Evolutionary conservation across 1,139 yeast species (phyloP).

Genomic region (Insectozyma bohioensis): DNA sequence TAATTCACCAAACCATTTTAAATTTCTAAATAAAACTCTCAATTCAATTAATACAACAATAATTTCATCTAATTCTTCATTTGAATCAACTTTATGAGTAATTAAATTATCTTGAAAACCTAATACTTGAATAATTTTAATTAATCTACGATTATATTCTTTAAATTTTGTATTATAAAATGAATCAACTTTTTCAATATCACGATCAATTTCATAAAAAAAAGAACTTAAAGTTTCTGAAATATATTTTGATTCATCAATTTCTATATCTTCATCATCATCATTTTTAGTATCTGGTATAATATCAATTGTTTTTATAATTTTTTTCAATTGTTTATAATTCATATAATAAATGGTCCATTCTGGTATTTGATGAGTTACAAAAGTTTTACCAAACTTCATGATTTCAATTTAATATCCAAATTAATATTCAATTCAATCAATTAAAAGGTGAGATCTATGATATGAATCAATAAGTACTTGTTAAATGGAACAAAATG

Average conservation of each 20-base stretch:
- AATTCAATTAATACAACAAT: constrained; percentile 74
- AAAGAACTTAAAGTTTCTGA: constrained; percentile 55
- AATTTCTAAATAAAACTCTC: constrained; percentile 73
- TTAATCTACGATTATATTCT: constrained; percentile 73
- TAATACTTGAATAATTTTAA: constrained; percentile 40
- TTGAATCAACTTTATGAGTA: constrained; percentile 34
- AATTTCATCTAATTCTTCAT: constrained; percentile 77
- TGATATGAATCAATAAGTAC: background rate
- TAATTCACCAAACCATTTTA: constrained; percentile 92
- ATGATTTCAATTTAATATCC: constrained; percentile 34
- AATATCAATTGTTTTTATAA: constrained; percentile 54
- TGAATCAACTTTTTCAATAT: constrained; percentile 76
- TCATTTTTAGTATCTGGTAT: constrained; percentile 29
- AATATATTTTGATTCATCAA: constrained; percentile 23
- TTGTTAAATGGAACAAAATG: background rate
- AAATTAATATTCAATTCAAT: no score
- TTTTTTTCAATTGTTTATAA: constrained; percentile 81
- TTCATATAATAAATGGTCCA: constrained; percentile 83
- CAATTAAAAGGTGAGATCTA: no score
- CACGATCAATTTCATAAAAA: constrained; percentile 77
- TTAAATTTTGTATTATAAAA: constrained; percentile 71
- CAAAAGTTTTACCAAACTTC: constrained; percentile 84
- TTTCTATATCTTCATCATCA: constrained; percentile 20
- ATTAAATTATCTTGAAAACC: constrained; percentile 28
- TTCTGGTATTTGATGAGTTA: constrained; percentile 89